These are phyloP conservation scores for Candida hungchunana DNA, from an alignment of 805 yeast genomes.

Conservation along the genomic window DNA sequence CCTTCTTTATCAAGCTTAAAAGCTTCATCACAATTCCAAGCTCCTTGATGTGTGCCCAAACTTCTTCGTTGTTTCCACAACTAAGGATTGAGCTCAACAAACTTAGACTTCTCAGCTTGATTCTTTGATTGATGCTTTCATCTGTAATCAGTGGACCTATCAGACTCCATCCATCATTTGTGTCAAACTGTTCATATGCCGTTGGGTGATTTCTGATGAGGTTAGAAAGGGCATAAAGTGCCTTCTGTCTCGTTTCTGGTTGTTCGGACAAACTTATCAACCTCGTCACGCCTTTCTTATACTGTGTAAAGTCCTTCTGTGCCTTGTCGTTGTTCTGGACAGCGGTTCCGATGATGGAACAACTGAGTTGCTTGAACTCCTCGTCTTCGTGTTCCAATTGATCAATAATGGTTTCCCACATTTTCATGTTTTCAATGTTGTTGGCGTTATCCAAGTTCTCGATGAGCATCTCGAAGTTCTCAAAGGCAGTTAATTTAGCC, in stretches of 20 bases:
- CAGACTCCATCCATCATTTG: constrained; percentile 58
- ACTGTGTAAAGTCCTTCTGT: constrained; percentile 60
- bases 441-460: constrained; percentile 95
- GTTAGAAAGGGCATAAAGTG: constrained; percentile 74
- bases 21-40: constrained; percentile 27
- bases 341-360: constrained; percentile 82
- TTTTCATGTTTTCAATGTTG: constrained; percentile 73
- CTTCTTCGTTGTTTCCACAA: constrained; percentile 39
- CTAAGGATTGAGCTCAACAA: constrained; percentile 57
- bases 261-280: constrained; percentile 40
- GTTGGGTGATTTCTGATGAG: constrained; percentile 62
- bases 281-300: constrained; percentile 42
- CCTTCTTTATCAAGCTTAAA: constrained; percentile 23
- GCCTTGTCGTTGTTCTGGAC: constrained; percentile 84
- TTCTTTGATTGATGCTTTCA: constrained; percentile 31
- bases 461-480: constrained; percentile 88
- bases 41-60: constrained; percentile 34
- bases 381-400: constrained; percentile 41
- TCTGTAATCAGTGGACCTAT: constrained; percentile 32
- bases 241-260: constrained; percentile 43
- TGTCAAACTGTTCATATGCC: constrained; percentile 53
- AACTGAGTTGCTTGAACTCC: constrained; percentile 52
- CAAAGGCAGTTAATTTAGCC: constrained; percentile 70
- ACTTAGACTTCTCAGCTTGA: constrained; percentile 52
- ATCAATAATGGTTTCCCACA: constrained; percentile 72